Conservation (phyloP, 805 yeast species). For the Saturnispora zaruensis region DNA sequence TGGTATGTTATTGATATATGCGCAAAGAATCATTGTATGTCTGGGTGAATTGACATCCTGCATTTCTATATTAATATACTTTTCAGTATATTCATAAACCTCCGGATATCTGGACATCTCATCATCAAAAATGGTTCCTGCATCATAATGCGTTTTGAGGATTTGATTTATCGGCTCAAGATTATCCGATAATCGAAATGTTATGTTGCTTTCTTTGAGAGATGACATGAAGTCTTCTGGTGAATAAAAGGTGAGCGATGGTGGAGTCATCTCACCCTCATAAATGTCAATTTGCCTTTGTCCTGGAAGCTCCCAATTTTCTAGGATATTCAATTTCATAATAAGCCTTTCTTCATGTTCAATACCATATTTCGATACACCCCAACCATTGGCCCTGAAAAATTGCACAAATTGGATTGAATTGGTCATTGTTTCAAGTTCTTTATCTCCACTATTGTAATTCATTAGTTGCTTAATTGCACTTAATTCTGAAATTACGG, state of each 20-base stretch:
- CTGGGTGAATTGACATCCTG: slow-evolving; percentile 30
- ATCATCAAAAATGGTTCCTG: slow-evolving; percentile 9
- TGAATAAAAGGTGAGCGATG: background rate
- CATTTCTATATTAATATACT: slow-evolving; percentile 21
- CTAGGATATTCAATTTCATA: slow-evolving; percentile 33
- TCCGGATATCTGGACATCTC: slow-evolving; percentile 22
- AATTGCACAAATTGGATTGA: slow-evolving; percentile 22
- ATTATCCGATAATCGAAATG: slow-evolving; percentile 46
- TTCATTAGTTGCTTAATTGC: slow-evolving; percentile 10
- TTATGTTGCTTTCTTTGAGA: slow-evolving; percentile 47
- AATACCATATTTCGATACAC: slow-evolving; percentile 17
- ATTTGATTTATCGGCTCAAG: slow-evolving; percentile 28
- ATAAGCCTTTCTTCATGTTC: slow-evolving; percentile 20
- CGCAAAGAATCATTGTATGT: slow-evolving; percentile 34
- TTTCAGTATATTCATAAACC: slow-evolving; percentile 25
- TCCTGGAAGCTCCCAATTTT: slow-evolving; percentile 43
- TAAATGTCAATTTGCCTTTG: background rate
- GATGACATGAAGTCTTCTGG: slow-evolving; percentile 1
- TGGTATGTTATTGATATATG: slow-evolving; percentile 5
- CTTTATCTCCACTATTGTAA: slow-evolving; percentile 10
- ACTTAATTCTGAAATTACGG: background rate
- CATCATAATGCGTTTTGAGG: slow-evolving; percentile 30
- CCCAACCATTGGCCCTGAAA: slow-evolving; percentile 37
- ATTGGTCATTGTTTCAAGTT: slow-evolving; percentile 7
- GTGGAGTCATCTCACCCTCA: background rate